Base-by-base conservation (phyloP, 139 green algal species). In the Picochlorum costavermella region DNA sequence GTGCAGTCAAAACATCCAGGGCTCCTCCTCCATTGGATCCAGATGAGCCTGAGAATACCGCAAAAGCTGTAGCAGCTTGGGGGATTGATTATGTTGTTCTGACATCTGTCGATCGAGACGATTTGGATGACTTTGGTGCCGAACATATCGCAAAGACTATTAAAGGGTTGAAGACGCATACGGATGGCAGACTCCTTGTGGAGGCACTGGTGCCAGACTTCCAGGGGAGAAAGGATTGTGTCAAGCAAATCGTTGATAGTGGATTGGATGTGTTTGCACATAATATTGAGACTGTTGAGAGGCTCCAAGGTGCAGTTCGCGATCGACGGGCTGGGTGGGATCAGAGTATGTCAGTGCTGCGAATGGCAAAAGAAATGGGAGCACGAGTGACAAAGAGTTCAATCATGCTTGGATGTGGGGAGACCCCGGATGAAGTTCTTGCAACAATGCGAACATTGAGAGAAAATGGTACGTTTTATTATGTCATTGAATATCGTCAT, bases 1-100 rank as follows among this genome's bases (percentile, higher is more conserved):
- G 92, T 74, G 92, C 92, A 2, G 92, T 98, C 33, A 96, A 96
- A 65, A 96, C 90, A 0, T 86, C 70, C 23, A 73, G 74, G 1
- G 84, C 86, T 6, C 94, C 94, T 6, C 84, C 92, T 2, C 90
- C 94, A 3, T 75, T 96, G 51, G 93, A 99, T 73, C 72, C 82
- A 26, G 40, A 86, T 3, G 94, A 99, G 80, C 94, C 94, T 3
- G 84, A 89, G 26, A 97, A 97, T 70, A 88, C 90, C 4, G 84
- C 90, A 17, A 46, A 61, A 33, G 90, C 91, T 1, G 80, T 98
- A 3, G 86, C 88, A 2, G 77, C 73, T 12, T 98, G 94, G 94
- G 94, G 94, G 37, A 78, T 99, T 37, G 94, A 95, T 66, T 99
- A 99, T 60, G 83, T 99, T 31, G 94, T 99, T 49, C 80, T 99